Evolutionary conservation across 495 filamentous ascomycete species (phyloP), one percentile per base, ranked within the genome.

Genomic region (Penicillium canariense): DNA sequence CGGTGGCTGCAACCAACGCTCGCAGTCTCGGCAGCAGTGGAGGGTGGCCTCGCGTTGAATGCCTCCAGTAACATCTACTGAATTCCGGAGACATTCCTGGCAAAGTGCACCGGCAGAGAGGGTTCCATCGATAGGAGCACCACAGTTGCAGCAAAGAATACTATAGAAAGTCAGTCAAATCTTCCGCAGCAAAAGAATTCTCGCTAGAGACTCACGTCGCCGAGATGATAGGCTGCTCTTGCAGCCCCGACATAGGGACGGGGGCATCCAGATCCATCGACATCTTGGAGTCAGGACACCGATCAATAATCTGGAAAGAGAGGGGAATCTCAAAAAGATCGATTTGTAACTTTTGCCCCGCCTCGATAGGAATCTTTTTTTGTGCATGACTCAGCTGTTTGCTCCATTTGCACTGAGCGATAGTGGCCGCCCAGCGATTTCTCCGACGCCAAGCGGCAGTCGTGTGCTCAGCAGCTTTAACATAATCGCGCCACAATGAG

Each of bases 121-220:
- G n/a, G 88, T 94, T 65, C 92, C 93, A 68, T 94, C 89, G 53
- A 97, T 95, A n/a, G 90, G 84, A 52, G 87, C 87, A 57, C 91
- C 93, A 70, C 92, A 97, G 77, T 96, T 92, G 75, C 87, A 96
- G 71, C 92, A 97, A 25, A 97, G 87, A 62, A 96, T 95, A 8
- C 87, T 96, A 44, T 35, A 34, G 54, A 49, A 35, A 43, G 39
- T 65, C 54, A 67, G 55, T 53, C 27, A 48, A 55, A 17, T 45
- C 18, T 47, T n/a, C 28, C 44, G 23, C 53, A 52, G 30, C 30
- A 53, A 39, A 50, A 31, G 68, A 68, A 27, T 28, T 27, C 28
- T 49, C 27, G 47, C 52, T 36, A 51, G 40, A 50, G 2, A 77
- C 75, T 73, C 70, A 87, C 85, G 85, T 89, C 58, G 84, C 84